Conservation (phyloP, 805 yeast species). For the Monosporozyma siamensis region DNA sequence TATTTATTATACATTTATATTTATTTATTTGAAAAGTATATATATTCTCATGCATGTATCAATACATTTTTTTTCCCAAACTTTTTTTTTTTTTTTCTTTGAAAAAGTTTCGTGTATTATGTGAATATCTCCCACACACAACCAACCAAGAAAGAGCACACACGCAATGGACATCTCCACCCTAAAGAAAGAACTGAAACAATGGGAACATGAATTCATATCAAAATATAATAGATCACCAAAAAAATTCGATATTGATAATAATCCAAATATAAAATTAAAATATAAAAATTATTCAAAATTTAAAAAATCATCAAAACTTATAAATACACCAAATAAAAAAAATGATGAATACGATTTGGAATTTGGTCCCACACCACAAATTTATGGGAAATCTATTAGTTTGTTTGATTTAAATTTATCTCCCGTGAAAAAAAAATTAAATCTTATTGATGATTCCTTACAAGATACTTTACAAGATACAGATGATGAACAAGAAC, state of each 20-base stretch:
- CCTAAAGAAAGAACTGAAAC: conserved; percentile 35
- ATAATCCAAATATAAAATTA: conserved; percentile 28
- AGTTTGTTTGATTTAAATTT: conserved; percentile 55
- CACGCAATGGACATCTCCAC: conserved; percentile 17
- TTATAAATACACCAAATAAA: not conserved
- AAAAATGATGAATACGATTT: not conserved
- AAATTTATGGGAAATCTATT: conserved; percentile 64
- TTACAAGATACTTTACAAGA: conserved; percentile 10
- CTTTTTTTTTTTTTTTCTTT: no score
- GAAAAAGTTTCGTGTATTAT: no score
- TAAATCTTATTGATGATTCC: conserved; percentile 8
- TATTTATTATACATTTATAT: not conserved
- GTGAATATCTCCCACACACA: no score
- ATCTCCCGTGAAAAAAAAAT: conserved; percentile 20
- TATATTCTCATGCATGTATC: no score
- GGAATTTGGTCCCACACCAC: conserved; percentile 77
- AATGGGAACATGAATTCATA: conserved; percentile 45
- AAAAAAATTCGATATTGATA: conserved; percentile 38
- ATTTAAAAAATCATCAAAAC: conserved; percentile 16
- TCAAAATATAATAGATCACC: conserved; percentile 37
- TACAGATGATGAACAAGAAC: conserved; percentile 8
- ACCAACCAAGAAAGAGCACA: not conserved
- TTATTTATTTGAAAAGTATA: not conserved
- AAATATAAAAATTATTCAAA: conserved; percentile 31
- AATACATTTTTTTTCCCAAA: no score